Evolutionary conservation across 768 basidiomycete species (phyloP), one percentile per base, ranked within the genome.

Genomic region (Collybiopsis luxurians): DNA sequence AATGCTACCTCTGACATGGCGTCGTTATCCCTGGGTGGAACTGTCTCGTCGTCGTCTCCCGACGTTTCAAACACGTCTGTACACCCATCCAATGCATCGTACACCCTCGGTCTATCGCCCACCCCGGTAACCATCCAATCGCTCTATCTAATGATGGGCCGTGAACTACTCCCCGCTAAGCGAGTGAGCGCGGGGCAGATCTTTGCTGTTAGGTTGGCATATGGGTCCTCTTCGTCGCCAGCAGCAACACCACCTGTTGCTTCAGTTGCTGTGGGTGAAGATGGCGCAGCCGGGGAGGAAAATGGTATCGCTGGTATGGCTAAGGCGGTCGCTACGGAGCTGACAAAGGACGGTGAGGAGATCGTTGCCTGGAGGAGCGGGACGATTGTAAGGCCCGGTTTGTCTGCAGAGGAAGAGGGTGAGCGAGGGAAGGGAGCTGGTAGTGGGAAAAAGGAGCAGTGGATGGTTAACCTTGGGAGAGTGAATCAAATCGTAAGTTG

Each of bases 131-230:
- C 75, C n/a, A 83, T 95, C 13, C 81, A 85, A 56, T 86, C 84
- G 5, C 71, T 99, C 51, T 99, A 98, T 70, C 82, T 90, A 48
- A 98, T 99, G 93, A 98, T 99, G 97, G 97, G 97, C 2, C 76
- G 92, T 42, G 95, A 98, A 66, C 78, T 99, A n/a, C 85, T 92
- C 0, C 78, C 87, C 0, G 92, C 96, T 2, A 78, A 90, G 21
- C 78, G 76, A 58, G 95, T 98, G 1, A 81, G 81, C 28, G 95
- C 97, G 1, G 97, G 97, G 7, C 95, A 96, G 66, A 90, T 95
- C 4, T 98, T 98, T 61, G 97, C 95, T 2, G 85, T 98, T 60
- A 31, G 50, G 13, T 51, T 51, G 23, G 17, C 19, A 11, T 51
- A 51, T 17, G 31, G 24, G 13, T 51, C 24, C 38, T 13, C 50